Conservation (phyloP, 306 rosid species). For the Quercus ilex region DNA sequence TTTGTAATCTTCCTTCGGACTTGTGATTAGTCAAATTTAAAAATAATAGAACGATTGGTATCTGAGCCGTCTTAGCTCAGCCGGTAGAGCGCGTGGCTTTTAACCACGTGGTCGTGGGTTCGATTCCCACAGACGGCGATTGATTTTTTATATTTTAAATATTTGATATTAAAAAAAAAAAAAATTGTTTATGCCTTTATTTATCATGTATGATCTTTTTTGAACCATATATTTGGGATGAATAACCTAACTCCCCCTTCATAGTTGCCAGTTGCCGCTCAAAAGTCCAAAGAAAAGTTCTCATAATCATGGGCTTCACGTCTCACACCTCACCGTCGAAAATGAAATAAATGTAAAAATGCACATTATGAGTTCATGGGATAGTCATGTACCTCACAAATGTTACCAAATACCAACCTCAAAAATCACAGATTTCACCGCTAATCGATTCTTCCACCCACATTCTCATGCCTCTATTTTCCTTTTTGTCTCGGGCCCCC, state of each 20-base stretch:
- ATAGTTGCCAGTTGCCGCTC: not conserved
- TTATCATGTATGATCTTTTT: not conserved
- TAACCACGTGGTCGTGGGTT: constrained; percentile 66
- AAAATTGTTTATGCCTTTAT: not conserved
- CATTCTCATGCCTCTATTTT: constrained; percentile 7
- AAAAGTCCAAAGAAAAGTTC: not conserved
- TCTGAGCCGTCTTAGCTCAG: constrained; percentile 54
- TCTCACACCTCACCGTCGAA: constrained; percentile 19
- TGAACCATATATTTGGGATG: not conserved
- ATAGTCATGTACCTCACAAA: constrained; percentile 34
- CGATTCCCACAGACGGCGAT: constrained; percentile 81
- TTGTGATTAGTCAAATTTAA: too few relatives aligned
- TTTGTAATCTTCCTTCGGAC: too few relatives aligned
- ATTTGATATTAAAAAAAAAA: not conserved
- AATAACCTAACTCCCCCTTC: not conserved
- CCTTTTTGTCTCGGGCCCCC: constrained; percentile 5
- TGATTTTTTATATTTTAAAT: not conserved
- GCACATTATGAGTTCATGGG: constrained; percentile 38
- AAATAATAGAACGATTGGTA: too few relatives aligned
- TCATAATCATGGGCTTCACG: constrained; percentile 58
- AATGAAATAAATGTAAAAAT: constrained; percentile 15
- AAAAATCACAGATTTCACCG: not conserved
- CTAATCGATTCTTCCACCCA: constrained; percentile 37
- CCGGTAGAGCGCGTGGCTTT: constrained; percentile 79
- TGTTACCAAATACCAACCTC: constrained; percentile 12